Evolutionary conservation across 2,329 filamentous ascomycete species (phyloP), one percentile per base, ranked within the genome.

Genomic region (Curvularia lunata): DNA sequence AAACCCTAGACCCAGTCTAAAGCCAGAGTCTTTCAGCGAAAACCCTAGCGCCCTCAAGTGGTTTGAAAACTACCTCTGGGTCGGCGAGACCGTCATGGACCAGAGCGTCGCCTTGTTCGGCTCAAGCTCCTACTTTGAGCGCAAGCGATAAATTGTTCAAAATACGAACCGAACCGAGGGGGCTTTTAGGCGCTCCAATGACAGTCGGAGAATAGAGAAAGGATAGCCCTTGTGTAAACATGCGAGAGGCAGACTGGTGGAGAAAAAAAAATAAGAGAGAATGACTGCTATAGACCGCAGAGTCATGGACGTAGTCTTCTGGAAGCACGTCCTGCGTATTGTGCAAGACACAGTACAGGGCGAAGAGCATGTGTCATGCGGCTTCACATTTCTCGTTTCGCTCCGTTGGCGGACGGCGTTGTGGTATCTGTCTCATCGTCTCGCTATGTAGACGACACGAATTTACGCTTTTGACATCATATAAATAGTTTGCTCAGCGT

Each of bases 1-100:
- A 76, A 68, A 59, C 48, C 48, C 56, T 70, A 88, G 84, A 75
- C 84, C 86, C 79, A 97, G 95, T 84, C 85, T 99, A 80, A 91
- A 92, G 82, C 89, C 90, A 71, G 92, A 97, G 65, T 88, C 88
- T 68, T 85, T 97, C 72, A 85, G 89, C 75, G 91, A 96, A 57
- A 94, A 88, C 78, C 91, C 91, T 76, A 89, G 93, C 62, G 79
- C 95, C 67, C 89, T 90, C 76, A 89, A 88, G 73, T 98, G 93
- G 92, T 87, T 98, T 66, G 90, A 94, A 73, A 94, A 90, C 76
- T 98, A 98, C 78, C 87, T 98, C 42, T 92, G 92, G 62, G 89
- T 97, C 18, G 95, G 95, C 69, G 95, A 99, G 82, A 97, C 92
- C 87, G 91, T 97, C 64, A 96, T 99, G 92, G 95, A 99, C 78